Evolutionary conservation across 2,329 filamentous ascomycete genomes (phyloP).

Genomic region (Neophaeococcomyces aloes): DNA sequence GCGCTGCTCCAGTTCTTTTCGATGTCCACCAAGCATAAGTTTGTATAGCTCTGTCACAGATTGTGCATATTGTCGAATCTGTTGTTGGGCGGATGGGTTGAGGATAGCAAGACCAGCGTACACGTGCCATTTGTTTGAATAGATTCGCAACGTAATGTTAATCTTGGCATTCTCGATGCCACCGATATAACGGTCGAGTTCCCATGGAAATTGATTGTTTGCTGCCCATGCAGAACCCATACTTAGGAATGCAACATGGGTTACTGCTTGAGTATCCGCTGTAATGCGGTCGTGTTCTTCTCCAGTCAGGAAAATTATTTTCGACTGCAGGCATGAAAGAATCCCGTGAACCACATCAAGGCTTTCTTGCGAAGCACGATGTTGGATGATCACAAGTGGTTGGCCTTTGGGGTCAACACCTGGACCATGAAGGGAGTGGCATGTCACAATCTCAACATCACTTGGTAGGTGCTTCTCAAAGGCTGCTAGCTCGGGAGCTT

Average conservation of each 20-base stretch:
- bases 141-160: slow-evolving; percentile 94
- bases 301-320: slow-evolving; percentile 77
- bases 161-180: slow-evolving; percentile 99
- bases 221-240: slow-evolving; percentile 99
- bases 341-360: slow-evolving; percentile 70
- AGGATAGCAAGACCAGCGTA: slow-evolving; percentile 95
- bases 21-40: slow-evolving; percentile 81
- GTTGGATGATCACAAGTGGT: slow-evolving; percentile 83
- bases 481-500: slow-evolving; percentile 86
- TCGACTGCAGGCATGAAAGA: slow-evolving; percentile 72
- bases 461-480: slow-evolving; percentile 79
- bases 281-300: slow-evolving; percentile 91
- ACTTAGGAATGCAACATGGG: slow-evolving; percentile 88
- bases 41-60: slow-evolving; percentile 93
- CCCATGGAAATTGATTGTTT: slow-evolving; percentile 93
- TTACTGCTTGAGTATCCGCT: slow-evolving; percentile 95
- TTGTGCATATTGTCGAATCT: slow-evolving; percentile 88
- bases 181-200: slow-evolving; percentile 85
- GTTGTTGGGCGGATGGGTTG: slow-evolving; percentile 81
- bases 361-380: slow-evolving; percentile 68
- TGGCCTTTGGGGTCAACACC: slow-evolving; percentile 80
- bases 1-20: slow-evolving; percentile 60
- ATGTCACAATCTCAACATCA: slow-evolving; percentile 89
- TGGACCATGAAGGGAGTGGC: slow-evolving; percentile 92
- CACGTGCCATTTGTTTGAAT: slow-evolving; percentile 98